Base-by-base conservation (phyloP, 768 basidiomycete genomes). In the Lactarius vividus region DNA sequence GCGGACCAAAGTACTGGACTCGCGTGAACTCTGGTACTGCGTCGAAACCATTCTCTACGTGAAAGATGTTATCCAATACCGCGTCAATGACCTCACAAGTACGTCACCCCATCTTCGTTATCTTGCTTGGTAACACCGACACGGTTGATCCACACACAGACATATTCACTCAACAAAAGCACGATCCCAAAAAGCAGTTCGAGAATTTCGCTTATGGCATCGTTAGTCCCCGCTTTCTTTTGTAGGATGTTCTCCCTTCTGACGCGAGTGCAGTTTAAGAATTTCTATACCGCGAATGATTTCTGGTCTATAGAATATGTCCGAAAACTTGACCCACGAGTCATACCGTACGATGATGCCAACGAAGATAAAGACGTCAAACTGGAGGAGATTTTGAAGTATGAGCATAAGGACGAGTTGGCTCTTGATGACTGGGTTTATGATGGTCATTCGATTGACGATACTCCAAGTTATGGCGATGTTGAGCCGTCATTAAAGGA, bases 141-240 rank as follows among this genome's bases (percentile, higher is more conserved):
- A 28, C 15, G 33, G 18, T 52, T 10, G 1, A 7, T 53, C 20
- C 31, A 60, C 44, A 3, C 39, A 3, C 39, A 73, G 72, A 56
- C 13, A 69, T 64, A 15, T 73, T 73, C 52, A 29, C 42, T 39
- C 70, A 73, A 15, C 72, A 70, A 40, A 71, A 63, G 28, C 57
- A 70, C 6, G 64, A 73, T 29, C 15, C 49, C 1, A 64, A 68
- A 9, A 60, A 56, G 28, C 72, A 73, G 29, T 70, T 73, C 57
- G 40, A 71, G 44, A 62, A 20, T n/a, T 73, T 73, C 58, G 72
- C 72, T 1, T 49, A 65, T 26, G 72, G 72, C 5, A 60, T 71
- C 3, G 72, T 73, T 7, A 61, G 56, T 71, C 11, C 9, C 46
- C 42, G 23, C 16, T 20, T 63, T 33, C 37, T 18, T 5, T 11